Evolutionary conservation across 1,284 basidiomycete species (phyloP), one percentile per base, ranked within the genome.

Genomic region (Fomitopsis schrenkii): DNA sequence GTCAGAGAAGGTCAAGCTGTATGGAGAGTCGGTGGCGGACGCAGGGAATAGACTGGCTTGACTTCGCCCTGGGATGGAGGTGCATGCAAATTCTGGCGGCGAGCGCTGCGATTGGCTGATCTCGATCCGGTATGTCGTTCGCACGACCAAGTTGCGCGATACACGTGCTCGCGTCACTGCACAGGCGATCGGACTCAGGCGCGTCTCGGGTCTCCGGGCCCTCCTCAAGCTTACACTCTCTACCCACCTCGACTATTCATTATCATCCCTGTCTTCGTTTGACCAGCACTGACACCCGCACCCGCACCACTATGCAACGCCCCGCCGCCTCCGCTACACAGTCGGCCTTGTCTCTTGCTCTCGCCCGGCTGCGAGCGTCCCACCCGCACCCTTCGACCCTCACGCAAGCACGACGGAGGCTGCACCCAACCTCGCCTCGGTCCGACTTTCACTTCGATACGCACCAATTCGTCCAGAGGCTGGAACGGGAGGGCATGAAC

Each of bases 391-490:
- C 38, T 50, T 35, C 57, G 35, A 45, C 44, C 45, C 56, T 50
- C 59, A 19, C 45, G 5, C 33, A 42, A 2, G 26, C 61, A 19
- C 7, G 26, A 19, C 7, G 26, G 12, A 15, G 38, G 38, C 64
- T 71, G 36, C 64, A 63, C 35, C 12, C 64, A 2, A 66, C 66
- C 12, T 45, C 59, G 5, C 33, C 33, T 14, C 60, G 74, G 33
- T 55, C 61, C 8, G 74, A 82, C 67, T 92, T 92, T 74, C 94
- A 96, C 74, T 97, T 98, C 67, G 95, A 98, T 72, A 97, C 95
- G 1, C 94, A 97, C 72, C 88, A 93, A 62, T 95, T 97, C 71
- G 94, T 97, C 35, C 89, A 94, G 74, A 85, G 93, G 40, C 79
- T 98, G 57, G 91, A 95, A 75, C 80, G 87, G 58, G 91, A 97